Conservation (phyloP, 805 yeast genomes). For the Lipomyces lipofer region DNA sequence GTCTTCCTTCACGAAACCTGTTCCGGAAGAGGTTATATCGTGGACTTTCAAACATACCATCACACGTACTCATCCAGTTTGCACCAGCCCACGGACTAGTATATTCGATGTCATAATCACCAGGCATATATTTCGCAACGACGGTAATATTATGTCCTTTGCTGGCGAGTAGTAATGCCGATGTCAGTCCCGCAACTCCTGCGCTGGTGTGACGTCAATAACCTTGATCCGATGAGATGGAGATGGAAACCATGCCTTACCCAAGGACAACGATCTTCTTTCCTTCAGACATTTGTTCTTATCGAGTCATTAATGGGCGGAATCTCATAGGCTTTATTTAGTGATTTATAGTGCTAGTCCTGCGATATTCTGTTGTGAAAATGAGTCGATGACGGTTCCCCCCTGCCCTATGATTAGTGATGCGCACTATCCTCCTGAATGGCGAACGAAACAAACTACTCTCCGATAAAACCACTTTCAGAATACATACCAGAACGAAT, state of each 20-base stretch:
- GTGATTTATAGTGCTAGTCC: no score
- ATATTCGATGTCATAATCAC: slow-evolving; percentile 71
- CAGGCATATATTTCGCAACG: slow-evolving; percentile 69
- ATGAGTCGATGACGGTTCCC: no score
- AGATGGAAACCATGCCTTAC: background rate
- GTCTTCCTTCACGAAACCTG: slow-evolving; percentile 25
- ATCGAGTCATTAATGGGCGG: no score
- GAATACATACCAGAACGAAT: no score
- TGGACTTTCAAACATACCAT: no score
- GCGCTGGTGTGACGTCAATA: slow-evolving; percentile 39
- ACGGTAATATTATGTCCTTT: slow-evolving; percentile 52
- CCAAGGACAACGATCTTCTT: slow-evolving; percentile 23
- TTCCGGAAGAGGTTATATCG: no score
- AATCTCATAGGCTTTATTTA: no score
- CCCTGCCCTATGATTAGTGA: no score
- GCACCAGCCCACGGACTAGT: slow-evolving; percentile 76
- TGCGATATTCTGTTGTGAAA: no score
- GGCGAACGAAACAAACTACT: no score
- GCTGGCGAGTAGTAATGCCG: slow-evolving; percentile 48
- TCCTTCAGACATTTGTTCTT: background rate
- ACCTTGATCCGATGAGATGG: background rate
- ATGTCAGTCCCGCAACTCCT: slow-evolving; percentile 59
- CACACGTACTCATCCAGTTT: slow-evolving; percentile 34
- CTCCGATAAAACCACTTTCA: no score
- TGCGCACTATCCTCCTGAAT: no score